phyloP scores from a whole-genome alignment of 768 basidiomycete genomes.

The Piloderma croceum region DNA sequence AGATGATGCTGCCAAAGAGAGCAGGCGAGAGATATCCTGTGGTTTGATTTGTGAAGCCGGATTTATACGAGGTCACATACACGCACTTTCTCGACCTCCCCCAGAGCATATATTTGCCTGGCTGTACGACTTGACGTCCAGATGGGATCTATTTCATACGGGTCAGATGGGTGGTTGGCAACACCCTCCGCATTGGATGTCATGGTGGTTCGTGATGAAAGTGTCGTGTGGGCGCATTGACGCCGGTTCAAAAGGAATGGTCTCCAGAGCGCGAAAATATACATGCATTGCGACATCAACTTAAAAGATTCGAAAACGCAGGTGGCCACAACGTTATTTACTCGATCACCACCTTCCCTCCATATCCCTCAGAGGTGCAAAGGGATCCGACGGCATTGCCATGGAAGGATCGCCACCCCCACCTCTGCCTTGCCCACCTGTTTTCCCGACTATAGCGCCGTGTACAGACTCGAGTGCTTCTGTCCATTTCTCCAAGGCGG shows the following conservation, averaged over 20 bases:
- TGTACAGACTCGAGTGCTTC: constrained; percentile 76
- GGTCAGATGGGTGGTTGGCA: too few relatives aligned
- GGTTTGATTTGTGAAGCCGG: background rate
- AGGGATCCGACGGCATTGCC: too few relatives aligned
- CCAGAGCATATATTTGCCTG: constrained; percentile 73
- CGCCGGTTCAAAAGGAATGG: too few relatives aligned
- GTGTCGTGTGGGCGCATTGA: too few relatives aligned
- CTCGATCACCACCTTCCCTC: background rate
- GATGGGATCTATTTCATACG: constrained; percentile 72
- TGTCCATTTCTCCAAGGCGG: constrained; percentile 77
- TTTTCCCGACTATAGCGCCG: constrained; percentile 69
- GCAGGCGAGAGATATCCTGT: constrained; percentile 76
- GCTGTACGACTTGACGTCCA: constrained; percentile 80
- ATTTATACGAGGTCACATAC: background rate
- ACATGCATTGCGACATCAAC: too few relatives aligned
- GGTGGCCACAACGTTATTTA: too few relatives aligned
- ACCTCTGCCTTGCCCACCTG: constrained; percentile 35
- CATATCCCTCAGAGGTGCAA: background rate
- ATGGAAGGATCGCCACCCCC: too few relatives aligned
- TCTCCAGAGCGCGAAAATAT: too few relatives aligned
- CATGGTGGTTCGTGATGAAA: too few relatives aligned
- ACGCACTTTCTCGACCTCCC: constrained; percentile 72
- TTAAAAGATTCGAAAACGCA: too few relatives aligned
- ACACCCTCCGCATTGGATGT: too few relatives aligned
- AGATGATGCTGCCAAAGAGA: constrained; percentile 71